Evolutionary conservation across 495 filamentous ascomycete genomes (phyloP).

Genomic region (Echria macrotheca): DNA sequence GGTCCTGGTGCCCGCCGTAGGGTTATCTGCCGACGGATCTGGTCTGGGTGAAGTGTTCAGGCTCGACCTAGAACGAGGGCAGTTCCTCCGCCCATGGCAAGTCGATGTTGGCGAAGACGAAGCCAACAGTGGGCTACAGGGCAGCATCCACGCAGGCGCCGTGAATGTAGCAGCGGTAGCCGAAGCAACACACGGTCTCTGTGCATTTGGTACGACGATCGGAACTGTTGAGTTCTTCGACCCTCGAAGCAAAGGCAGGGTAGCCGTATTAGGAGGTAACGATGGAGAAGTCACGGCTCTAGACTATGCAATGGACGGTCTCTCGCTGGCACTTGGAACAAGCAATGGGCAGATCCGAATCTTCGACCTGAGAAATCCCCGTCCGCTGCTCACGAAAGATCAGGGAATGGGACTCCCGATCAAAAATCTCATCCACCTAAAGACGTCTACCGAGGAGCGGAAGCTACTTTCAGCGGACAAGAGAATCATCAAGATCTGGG

Average conservation of each 20-base stretch:
- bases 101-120: conserved; percentile 85
- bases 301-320: conserved; percentile 77
- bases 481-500: conserved; percentile 95
- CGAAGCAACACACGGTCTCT: conserved; percentile 81
- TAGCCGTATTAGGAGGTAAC: conserved; percentile 63
- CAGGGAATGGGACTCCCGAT: conserved; percentile 95
- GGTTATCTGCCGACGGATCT: conserved; percentile 67
- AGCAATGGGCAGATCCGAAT: conserved; percentile 84
- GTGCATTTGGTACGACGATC: conserved; percentile 90
- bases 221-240: conserved; percentile 99
- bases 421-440: conserved; percentile 82
- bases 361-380: conserved; percentile 87
- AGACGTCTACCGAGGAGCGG: conserved; percentile 68
- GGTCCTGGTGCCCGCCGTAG: conserved; percentile 80
- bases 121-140: conserved; percentile 65
- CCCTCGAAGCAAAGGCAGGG: conserved; percentile 69
- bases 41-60: conserved; percentile 85
- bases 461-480: conserved; percentile 92
- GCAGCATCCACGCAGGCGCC: conserved; percentile 70
- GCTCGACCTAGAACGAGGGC: conserved; percentile 73
- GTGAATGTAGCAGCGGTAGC: conserved; percentile 91
- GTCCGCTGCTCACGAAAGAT: conserved; percentile 81
- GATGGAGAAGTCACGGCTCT: conserved; percentile 79
- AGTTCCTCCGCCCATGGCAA: conserved; percentile 75
- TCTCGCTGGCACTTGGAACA: conserved; percentile 83